Base-by-base conservation (phyloP, 257 asterid species). In the Lantana camara region DNA sequence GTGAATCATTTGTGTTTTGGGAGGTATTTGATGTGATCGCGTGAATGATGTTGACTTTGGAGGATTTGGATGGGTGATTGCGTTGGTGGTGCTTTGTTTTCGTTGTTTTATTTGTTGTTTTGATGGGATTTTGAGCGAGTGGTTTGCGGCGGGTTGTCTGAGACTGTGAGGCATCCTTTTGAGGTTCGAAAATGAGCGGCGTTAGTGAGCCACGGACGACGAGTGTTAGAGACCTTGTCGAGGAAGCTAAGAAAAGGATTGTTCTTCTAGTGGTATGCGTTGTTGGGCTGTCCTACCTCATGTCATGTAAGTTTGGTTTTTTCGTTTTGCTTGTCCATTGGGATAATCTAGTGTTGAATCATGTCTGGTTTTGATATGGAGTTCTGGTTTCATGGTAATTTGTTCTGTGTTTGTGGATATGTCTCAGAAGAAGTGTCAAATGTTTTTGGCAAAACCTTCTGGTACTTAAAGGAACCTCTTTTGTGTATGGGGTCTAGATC, bases 181-280 rank as follows among this genome's bases (percentile, higher is more conserved):
- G 52, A 7, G 24, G 23, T 46, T 23, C 48, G 19, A 53, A 19
- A 42, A 65, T 57, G 57, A 57, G 72, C 40, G 49, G 60, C 44
- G 23, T 45, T 22, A 20, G 15, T 2, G 73, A 68, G 44, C 52
- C 22, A 20, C 66, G 30, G 37, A 42, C 51, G 5, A 65, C 30
- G 66, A 63, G 45, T 30, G 27, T 63, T 55, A 16, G 40, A 24
- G 76, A 71, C 47, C 50, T 71, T 13, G 37, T 71, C 12, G 76
- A 71, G 45, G 76, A 71, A 56, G 76, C 76, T 15, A 71, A 71
- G 71, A 71, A 56, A 66, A 54, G 76, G 50, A 47, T 63, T 46
- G 70, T 71, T 51, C 19, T 71, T 47, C 54, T 71, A 21, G 59
- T 47, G 16, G 64, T 63, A 49, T 71, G 71, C 30, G 71, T 29